Evolutionary conservation across 2,329 filamentous ascomycete species (phyloP).

Genomic region (Magnaporthiopsis poae): DNA sequence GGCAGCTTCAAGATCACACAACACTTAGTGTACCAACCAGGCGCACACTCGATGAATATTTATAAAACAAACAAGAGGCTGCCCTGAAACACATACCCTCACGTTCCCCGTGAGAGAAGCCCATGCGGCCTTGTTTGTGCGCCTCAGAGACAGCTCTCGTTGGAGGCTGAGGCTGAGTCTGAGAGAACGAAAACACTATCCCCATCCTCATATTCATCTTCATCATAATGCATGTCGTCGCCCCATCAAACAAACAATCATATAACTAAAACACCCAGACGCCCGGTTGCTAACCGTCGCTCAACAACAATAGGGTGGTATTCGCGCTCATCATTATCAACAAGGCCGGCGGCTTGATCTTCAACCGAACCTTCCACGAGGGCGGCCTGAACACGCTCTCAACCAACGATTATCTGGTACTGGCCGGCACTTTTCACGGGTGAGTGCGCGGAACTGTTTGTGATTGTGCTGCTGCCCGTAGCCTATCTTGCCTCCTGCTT

Average conservation of each 20-base stretch:
- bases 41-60: too few species aligned
- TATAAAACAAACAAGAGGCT: background rate
- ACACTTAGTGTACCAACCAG: background rate
- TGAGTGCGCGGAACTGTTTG: constrained; percentile 27
- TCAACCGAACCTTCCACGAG: constrained; percentile 86
- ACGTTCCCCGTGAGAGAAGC: background rate
- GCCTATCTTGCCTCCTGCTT: background rate
- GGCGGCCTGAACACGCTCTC: constrained; percentile 76
- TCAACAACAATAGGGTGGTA: constrained; percentile 58
- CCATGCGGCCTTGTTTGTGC: background rate
- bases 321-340: constrained; percentile 96
- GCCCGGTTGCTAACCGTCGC: background rate
- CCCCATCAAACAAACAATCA: too few species aligned
- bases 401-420: constrained; percentile 92
- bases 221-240: background rate
- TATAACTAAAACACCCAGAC: background rate
- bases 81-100: background rate
- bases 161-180: background rate
- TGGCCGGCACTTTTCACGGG: constrained; percentile 96
- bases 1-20: too few species aligned
- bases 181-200: background rate
- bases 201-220: background rate
- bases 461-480: background rate
- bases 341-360: constrained; percentile 93
- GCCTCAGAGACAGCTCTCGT: background rate